phyloP scores from a whole-genome alignment of 345 rosid species.

The Moricandia arvensis region DNA sequence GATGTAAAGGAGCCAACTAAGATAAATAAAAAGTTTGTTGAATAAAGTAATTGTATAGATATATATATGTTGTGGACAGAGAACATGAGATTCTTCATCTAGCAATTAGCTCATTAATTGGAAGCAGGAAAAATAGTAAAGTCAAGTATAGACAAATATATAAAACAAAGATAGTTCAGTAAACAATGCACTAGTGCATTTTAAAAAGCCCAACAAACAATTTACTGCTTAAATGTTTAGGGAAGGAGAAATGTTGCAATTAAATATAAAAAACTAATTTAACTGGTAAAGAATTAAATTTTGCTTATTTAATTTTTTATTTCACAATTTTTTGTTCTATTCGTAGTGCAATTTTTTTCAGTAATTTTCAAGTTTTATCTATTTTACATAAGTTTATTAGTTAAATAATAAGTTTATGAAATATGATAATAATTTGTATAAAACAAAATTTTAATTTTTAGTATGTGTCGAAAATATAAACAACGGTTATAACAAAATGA shows the following conservation, averaged over 20 bases:
- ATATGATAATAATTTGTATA: neutral
- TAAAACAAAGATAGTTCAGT: slow-evolving; percentile 19
- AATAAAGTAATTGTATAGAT: neutral
- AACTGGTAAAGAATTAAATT: too few relatives aligned
- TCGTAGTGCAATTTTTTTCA: neutral
- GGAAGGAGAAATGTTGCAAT: slow-evolving; percentile 1
- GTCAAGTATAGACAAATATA: slow-evolving; percentile 19
- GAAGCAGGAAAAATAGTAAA: slow-evolving; percentile 1
- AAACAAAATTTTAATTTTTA: neutral
- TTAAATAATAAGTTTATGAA: neutral
- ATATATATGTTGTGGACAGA: slow-evolving; percentile 17
- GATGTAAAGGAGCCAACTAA: slow-evolving; percentile 1
- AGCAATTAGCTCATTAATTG: neutral
- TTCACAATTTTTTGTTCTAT: neutral
- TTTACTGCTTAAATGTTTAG: neutral
- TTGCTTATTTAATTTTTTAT: neutral
- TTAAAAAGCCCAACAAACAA: slow-evolving; percentile 3
- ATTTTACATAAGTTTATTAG: too few relatives aligned
- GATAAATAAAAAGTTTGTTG: neutral
- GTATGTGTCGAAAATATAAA: neutral
- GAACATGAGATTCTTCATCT: neutral
- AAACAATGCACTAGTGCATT: slow-evolving; percentile 19
- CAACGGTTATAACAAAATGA: neutral
- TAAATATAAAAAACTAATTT: neutral
- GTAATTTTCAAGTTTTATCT: neutral